Evolutionary conservation across 352 stramenopile genomes (phyloP).

Genomic region (Phytophthora europaea): DNA sequence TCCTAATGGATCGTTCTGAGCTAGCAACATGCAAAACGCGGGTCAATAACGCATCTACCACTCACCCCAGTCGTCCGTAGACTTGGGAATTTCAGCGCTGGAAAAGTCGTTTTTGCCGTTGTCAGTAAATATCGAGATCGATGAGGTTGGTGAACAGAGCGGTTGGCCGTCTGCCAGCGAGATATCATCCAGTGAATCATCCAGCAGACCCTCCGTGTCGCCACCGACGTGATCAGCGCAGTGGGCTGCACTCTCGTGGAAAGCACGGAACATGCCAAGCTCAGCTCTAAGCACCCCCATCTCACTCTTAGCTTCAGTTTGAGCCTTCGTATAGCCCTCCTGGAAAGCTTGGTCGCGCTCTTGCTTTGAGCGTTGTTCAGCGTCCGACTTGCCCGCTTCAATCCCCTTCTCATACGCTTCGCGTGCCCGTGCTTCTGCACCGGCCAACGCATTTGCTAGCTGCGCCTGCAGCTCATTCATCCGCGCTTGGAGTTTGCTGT

Average conservation of each 20-base stretch:
- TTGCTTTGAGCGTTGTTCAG: slow-evolving; percentile 45
- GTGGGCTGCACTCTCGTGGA: slow-evolving; percentile 52
- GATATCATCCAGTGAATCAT: slow-evolving; percentile 50
- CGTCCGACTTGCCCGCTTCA: slow-evolving; percentile 44
- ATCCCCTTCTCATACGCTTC: slow-evolving; percentile 59
- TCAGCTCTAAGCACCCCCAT: slow-evolving; percentile 57
- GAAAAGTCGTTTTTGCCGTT: slow-evolving; percentile 49
- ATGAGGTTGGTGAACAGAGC: slow-evolving; percentile 51
- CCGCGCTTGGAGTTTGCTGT: slow-evolving; percentile 42
- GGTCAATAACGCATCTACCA: slow-evolving; percentile 51
- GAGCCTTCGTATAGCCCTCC: slow-evolving; percentile 51
- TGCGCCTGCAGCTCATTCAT: slow-evolving; percentile 50
- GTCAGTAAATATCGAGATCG: slow-evolving; percentile 55
- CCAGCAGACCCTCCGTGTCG: slow-evolving; percentile 25
- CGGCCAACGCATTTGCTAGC: slow-evolving; percentile 42
- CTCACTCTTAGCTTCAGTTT: slow-evolving; percentile 43
- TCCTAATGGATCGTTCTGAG: slow-evolving; percentile 5
- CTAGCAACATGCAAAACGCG: slow-evolving; percentile 27
- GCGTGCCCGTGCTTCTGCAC: slow-evolving; percentile 43
- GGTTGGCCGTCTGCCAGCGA: slow-evolving; percentile 47
- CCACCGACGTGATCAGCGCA: slow-evolving; percentile 38
- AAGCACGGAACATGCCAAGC: slow-evolving; percentile 60
- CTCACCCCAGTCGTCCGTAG: slow-evolving; percentile 71
- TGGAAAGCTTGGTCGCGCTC: slow-evolving; percentile 44
- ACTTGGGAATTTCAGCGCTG: slow-evolving; percentile 24